These are phyloP conservation scores for Parmelia sp. DNA, from an alignment of 495 filamentous ascomycete species.

Conservation along the genomic window DNA sequence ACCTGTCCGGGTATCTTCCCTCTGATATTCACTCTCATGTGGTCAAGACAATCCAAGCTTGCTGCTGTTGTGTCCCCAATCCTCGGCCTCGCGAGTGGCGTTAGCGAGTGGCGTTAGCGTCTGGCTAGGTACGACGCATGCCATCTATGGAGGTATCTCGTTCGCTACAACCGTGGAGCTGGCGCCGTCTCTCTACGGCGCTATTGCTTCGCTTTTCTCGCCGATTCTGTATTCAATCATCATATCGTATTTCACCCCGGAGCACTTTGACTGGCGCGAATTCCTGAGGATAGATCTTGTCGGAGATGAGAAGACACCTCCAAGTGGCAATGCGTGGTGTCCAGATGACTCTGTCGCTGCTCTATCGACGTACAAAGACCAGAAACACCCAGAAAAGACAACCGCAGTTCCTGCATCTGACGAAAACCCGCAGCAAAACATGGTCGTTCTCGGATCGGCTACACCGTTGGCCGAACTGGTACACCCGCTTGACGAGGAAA, in stretches of 20 bases:
- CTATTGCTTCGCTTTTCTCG: conserved; percentile 28
- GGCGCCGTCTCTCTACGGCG: conserved; percentile 31
- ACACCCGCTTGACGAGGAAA: conserved; percentile 36
- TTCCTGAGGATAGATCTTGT: conserved; percentile 22
- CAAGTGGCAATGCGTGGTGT: neutral
- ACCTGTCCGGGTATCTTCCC: conserved; percentile 44
- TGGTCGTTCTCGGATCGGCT: no score
- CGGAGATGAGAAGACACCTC: conserved; percentile 18
- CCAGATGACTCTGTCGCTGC: neutral
- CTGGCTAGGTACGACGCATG: conserved; percentile 26
- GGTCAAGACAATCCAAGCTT: conserved; percentile 24
- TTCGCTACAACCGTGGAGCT: conserved; percentile 38
- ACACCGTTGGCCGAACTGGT: conserved; percentile 2
- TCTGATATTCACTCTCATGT: conserved; percentile 44
- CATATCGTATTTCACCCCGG: conserved; percentile 28
- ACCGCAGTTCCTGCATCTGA: neutral
- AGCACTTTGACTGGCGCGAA: conserved; percentile 31
- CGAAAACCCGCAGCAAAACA: neutral
- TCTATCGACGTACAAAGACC: neutral
- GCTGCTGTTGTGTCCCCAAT: neutral
- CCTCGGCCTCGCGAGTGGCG: no score
- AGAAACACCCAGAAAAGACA: neutral
- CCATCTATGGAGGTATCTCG: conserved; percentile 38
- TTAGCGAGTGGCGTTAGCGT: neutral
- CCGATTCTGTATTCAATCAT: conserved; percentile 26